Evolutionary conservation across 2,329 filamentous ascomycete species (phyloP).

Genomic region (Trichothecium sympodiale): DNA sequence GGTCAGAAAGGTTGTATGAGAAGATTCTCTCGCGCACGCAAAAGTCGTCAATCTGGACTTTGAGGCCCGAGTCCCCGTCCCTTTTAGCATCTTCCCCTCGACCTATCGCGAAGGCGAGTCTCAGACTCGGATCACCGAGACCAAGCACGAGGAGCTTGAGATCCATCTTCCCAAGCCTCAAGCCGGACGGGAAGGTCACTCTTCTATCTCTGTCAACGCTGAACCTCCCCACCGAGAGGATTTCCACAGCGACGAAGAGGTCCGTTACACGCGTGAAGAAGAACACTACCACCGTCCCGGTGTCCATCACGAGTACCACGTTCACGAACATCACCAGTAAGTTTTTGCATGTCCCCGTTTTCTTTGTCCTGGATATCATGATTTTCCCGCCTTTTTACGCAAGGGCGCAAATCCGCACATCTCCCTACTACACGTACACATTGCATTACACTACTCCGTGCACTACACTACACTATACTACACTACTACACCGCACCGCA

Average conservation of each 20-base stretch:
- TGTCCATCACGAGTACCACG: slow-evolving; percentile 41
- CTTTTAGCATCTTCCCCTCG: slow-evolving; percentile 99
- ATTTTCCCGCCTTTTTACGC: no score
- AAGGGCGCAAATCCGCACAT: no score
- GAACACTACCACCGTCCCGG: slow-evolving; percentile 65
- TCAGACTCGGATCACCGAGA: slow-evolving; percentile 39
- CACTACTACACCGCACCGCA: no score
- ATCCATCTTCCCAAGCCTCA: slow-evolving; percentile 58
- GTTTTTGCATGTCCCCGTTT: slow-evolving; percentile 17
- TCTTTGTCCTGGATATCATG: no score
- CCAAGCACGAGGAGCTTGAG: slow-evolving; percentile 75
- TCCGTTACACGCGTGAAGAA: slow-evolving; percentile 69
- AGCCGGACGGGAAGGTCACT: slow-evolving; percentile 97
- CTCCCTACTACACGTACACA: no score
- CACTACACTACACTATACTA: no score
- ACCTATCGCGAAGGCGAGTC: slow-evolving; percentile 63
- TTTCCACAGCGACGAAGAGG: slow-evolving; percentile 70
- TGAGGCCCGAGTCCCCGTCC: slow-evolving; percentile 98
- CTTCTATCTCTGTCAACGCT: slow-evolving; percentile 55
- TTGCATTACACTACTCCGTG: no score
- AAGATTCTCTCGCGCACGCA: slow-evolving; percentile 54
- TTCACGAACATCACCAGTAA: slow-evolving; percentile 43
- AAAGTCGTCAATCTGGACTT: slow-evolving; percentile 98
- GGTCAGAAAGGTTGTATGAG: slow-evolving; percentile 51
- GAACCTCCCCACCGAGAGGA: slow-evolving; percentile 53